Conservation (phyloP, 495 filamentous ascomycete species). For the Paragyromitra xinjiangensis region DNA sequence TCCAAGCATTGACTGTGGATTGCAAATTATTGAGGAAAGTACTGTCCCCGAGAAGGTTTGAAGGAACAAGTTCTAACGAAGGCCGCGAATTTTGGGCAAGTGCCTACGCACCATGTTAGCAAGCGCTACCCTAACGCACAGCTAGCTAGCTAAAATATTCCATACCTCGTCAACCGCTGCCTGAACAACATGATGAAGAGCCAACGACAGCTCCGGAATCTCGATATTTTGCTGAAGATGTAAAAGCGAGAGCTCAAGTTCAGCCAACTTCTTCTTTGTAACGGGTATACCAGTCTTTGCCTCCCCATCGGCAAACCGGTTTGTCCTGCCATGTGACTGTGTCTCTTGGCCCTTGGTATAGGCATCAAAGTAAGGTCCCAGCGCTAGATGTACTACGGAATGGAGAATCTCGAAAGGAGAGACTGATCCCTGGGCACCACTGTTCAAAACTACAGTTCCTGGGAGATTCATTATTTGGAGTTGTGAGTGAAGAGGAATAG, state of each 20-base stretch:
- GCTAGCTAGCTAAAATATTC: conserved; percentile 4
- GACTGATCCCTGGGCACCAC: conserved; percentile 69
- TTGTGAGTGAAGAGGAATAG: conserved; percentile 79
- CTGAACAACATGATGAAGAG: conserved; percentile 87
- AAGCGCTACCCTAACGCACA: neutral
- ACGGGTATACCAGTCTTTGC: conserved; percentile 88
- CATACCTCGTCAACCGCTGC: conserved; percentile 72
- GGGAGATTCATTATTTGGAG: conserved; percentile 92
- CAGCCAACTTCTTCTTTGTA: conserved; percentile 92
- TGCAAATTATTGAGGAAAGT: conserved; percentile 93
- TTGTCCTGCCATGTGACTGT: conserved; percentile 69
- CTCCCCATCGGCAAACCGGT: conserved; percentile 71
- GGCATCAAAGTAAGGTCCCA: conserved; percentile 95
- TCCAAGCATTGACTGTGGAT: conserved; percentile 93
- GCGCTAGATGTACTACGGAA: conserved; percentile 82
- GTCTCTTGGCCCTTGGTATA: conserved; percentile 84
- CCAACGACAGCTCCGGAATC: conserved; percentile 86
- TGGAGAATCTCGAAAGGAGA: conserved; percentile 93
- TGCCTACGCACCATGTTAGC: conserved; percentile 60
- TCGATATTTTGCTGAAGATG: conserved; percentile 98
- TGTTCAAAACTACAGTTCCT: conserved; percentile 72
- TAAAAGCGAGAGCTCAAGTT: conserved; percentile 85
- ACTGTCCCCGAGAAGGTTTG: conserved; percentile 77
- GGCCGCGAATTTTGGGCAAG: conserved; percentile 69
- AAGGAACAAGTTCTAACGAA: conserved; percentile 77